phyloP scores from a whole-genome alignment of 2,329 filamentous ascomycete genomes.

The Colletotrichum nymphaeae region DNA sequence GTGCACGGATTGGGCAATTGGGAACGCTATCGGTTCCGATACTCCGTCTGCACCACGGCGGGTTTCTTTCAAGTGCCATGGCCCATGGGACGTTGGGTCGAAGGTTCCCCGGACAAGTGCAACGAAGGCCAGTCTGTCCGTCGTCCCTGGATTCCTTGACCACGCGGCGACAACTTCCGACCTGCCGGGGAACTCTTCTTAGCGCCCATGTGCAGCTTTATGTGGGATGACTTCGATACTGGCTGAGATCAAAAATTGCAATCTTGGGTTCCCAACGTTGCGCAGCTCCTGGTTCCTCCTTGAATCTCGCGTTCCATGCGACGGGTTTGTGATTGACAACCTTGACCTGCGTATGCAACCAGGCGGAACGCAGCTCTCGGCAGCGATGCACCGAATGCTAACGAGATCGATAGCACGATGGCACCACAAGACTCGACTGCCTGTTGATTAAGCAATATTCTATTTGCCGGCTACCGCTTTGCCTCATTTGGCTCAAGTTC shows the following conservation, averaged over 20 bases:
- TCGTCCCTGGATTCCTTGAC: conserved; percentile 7
- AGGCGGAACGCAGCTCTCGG: background rate
- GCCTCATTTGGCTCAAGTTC: background rate
- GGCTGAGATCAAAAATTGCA: background rate
- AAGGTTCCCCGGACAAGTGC: background rate
- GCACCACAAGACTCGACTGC: no score
- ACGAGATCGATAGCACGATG: background rate
- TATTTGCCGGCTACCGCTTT: background rate
- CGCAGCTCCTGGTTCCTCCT: background rate
- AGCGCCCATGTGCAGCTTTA: background rate
- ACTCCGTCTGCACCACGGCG: background rate
- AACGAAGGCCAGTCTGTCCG: conserved; percentile 30
- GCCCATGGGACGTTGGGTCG: background rate
- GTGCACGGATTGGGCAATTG: background rate
- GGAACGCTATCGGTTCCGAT: background rate
- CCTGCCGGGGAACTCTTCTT: background rate
- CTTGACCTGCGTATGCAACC: background rate
- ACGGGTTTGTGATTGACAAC: background rate
- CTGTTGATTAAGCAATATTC: background rate
- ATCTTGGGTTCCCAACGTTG: background rate
- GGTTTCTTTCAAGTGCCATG: background rate
- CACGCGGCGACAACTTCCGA: conserved; percentile 24
- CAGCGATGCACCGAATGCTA: background rate
- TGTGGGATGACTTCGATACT: background rate
- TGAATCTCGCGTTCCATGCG: background rate